phyloP scores from a whole-genome alignment of 1,139 yeast genomes.

The Lodderomyces beijingensis region DNA sequence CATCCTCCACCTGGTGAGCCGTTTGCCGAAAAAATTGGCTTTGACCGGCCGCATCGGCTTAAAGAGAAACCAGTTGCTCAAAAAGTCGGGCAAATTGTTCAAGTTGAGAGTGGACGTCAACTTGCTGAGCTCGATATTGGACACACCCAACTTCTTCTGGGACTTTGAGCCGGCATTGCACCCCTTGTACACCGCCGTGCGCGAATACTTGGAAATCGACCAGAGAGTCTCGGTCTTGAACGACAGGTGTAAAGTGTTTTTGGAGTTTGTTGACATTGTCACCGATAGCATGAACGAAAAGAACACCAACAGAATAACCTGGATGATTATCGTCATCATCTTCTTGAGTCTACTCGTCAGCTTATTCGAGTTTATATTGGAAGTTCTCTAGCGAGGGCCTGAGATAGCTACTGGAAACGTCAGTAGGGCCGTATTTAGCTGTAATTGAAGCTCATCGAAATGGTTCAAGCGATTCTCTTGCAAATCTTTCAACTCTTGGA shows the following conservation, averaged over 20 bases:
- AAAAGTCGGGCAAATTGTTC: conserved; percentile 85
- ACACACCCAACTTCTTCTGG: conserved; percentile 97
- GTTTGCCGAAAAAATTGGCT: conserved; percentile 84
- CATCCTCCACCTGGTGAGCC: conserved; percentile 77
- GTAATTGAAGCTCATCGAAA: too few species aligned
- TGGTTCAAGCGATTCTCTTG: too few species aligned
- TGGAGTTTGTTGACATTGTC: conserved; percentile 88
- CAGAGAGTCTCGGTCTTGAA: conserved; percentile 90
- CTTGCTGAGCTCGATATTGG: conserved; percentile 82
- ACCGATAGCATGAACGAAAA: conserved; percentile 92
- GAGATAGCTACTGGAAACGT: too few species aligned
- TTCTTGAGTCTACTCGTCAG: conserved; percentile 71
- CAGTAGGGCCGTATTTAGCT: too few species aligned
- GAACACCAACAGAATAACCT: conserved; percentile 85
- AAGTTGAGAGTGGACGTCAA: conserved; percentile 91
- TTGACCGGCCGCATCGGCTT: conserved; percentile 82
- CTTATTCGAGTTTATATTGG: conserved; percentile 40
- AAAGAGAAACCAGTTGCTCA: conserved; percentile 72
- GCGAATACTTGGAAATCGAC: conserved; percentile 92
- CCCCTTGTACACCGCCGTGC: conserved; percentile 82
- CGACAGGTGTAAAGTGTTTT: conserved; percentile 88
- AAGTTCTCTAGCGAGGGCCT: conserved; percentile 19
- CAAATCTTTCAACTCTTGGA: too few species aligned
- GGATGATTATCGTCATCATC: conserved; percentile 83
- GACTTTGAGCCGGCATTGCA: conserved; percentile 92